These are phyloP conservation scores for Fermentozyma sake DNA, from an alignment of 1,139 yeast species.

Conservation along the genomic window DNA sequence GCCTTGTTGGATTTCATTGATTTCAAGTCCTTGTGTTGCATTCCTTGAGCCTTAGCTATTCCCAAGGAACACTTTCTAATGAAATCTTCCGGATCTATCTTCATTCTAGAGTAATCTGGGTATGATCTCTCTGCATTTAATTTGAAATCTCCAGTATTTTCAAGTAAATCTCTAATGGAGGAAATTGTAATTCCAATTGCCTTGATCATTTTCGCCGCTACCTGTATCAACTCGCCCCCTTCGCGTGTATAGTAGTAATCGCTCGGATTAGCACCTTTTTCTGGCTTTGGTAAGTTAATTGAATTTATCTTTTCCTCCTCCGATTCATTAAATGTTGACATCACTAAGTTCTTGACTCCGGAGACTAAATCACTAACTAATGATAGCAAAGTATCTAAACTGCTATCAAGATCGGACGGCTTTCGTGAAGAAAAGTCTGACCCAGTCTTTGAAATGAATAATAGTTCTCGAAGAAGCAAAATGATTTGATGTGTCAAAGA, in stretches of 20 bases:
- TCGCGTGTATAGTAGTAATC: constrained; percentile 58
- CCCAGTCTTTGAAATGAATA: constrained; percentile 58
- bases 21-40: constrained; percentile 22
- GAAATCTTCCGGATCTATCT: constrained; percentile 60
- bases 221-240: constrained; percentile 60
- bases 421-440: constrained; percentile 38
- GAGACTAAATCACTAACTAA: constrained; percentile 64
- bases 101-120: constrained; percentile 62
- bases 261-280: constrained; percentile 7
- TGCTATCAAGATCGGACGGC: constrained; percentile 47
- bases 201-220: constrained; percentile 61
- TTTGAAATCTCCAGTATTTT: constrained; percentile 68
- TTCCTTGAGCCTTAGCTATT: constrained; percentile 43
- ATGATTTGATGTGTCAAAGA: constrained; percentile 65
- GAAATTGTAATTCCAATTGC: constrained; percentile 48
- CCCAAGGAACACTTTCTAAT: constrained; percentile 61
- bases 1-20: constrained; percentile 9
- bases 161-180: constrained; percentile 39
- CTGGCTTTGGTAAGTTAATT: constrained; percentile 3
- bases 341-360: constrained; percentile 58
- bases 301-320: constrained; percentile 17
- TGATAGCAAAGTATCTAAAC: constrained; percentile 53
- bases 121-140: constrained; percentile 62
- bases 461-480: constrained; percentile 55
- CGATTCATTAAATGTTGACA: constrained; percentile 44